A percentile compares a stretch with the other conserved stretches of the same genome.
Conservation (phyloP, 352 stramenopile species). For the Phytophthora citrophthora region DNA sequence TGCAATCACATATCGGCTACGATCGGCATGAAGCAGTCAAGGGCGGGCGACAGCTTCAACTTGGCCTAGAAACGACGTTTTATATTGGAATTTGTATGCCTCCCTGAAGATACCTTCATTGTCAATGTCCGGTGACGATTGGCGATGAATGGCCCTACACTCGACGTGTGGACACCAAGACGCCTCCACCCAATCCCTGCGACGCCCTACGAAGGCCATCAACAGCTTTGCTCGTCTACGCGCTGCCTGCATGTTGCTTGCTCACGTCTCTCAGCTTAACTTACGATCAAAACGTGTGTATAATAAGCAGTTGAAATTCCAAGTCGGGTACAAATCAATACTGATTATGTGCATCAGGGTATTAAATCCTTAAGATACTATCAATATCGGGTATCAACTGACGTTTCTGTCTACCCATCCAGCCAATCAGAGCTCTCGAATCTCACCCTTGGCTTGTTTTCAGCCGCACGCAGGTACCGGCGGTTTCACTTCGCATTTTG, state of each 20-base stretch:
- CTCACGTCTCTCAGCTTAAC: slow-evolving; percentile 20
- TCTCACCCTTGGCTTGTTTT: slow-evolving; percentile 11
- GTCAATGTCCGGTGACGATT: slow-evolving; percentile 4
- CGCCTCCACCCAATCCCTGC: background rate
- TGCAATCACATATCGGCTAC: slow-evolving; percentile 16
- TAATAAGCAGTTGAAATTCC: too few relatives aligned
- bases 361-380: too few relatives aligned
- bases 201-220: slow-evolving; percentile 6
- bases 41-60: slow-evolving; percentile 16
- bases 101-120: slow-evolving; percentile 16
- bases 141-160: background rate
- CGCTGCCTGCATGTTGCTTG: slow-evolving; percentile 27
- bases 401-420: background rate
- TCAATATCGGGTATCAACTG: too few relatives aligned
- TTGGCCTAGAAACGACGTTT: slow-evolving; percentile 16
- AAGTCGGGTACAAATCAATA: too few relatives aligned
- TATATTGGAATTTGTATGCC: slow-evolving; percentile 18
- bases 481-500: slow-evolving; percentile 52
- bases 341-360: too few relatives aligned
- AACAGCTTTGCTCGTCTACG: slow-evolving; percentile 25
- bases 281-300: too few relatives aligned
- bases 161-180: slow-evolving; percentile 17
- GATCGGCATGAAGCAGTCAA: background rate
- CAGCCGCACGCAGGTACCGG: slow-evolving; percentile 9
- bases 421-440: slow-evolving; percentile 5